phyloP scores from a whole-genome alignment of 2,329 filamentous ascomycete genomes.

The Aureobasidium mangrovei region DNA sequence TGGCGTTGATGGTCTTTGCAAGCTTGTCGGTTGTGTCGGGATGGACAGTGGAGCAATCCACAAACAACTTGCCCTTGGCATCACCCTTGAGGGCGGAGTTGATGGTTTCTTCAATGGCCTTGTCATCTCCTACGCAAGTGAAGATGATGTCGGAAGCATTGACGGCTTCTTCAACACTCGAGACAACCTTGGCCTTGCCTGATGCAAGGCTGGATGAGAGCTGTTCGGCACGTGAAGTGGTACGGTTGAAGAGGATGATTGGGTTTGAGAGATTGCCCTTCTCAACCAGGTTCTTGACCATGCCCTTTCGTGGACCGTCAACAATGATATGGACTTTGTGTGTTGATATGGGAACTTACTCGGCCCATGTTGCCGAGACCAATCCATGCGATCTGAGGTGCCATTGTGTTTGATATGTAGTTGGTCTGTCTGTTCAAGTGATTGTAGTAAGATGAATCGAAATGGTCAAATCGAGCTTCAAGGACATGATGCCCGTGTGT shows the following conservation, averaged over 20 bases:
- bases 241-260: constrained; percentile 74
- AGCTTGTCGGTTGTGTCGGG: constrained; percentile 67
- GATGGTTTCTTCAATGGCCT: constrained; percentile 57
- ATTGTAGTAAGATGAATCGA: background rate
- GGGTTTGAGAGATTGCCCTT: constrained; percentile 66
- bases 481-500: background rate
- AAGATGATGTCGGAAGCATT: constrained; percentile 69
- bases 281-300: constrained; percentile 73
- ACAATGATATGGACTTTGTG: constrained; percentile 13
- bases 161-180: constrained; percentile 58
- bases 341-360: constrained; percentile 34
- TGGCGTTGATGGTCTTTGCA: constrained; percentile 47
- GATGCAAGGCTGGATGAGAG: constrained; percentile 52
- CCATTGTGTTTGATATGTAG: constrained; percentile 24
- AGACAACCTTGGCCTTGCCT: constrained; percentile 55
- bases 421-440: background rate
- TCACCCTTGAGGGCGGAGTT: constrained; percentile 44
- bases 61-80: constrained; percentile 63
- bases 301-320: constrained; percentile 47
- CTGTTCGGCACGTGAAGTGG: constrained; percentile 54
- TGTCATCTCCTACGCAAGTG: constrained; percentile 70
- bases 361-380: constrained; percentile 84
- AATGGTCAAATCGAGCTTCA: background rate
- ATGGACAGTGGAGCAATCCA: constrained; percentile 83
- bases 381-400: constrained; percentile 60